Evolutionary conservation across 495 filamentous ascomycete species (phyloP).

Genomic region (Daldinia childiae): DNA sequence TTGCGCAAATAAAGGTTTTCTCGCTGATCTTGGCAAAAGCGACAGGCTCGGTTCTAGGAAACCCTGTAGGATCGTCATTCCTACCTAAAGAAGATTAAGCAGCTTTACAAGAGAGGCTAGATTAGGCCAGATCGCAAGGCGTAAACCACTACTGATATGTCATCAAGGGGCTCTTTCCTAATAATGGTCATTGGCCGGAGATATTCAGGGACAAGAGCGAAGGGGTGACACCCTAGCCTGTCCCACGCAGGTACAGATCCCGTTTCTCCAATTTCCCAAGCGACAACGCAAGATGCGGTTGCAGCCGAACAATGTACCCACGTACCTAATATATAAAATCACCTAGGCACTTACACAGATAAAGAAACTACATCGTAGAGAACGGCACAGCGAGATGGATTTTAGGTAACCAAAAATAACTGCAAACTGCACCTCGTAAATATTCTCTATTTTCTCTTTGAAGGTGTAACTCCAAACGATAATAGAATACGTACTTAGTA

Average conservation of each 20-base stretch:
- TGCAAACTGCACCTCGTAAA: not conserved
- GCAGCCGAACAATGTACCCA: not conserved
- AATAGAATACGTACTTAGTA: not conserved
- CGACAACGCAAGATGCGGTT: not conserved
- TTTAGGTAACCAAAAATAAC: not conserved
- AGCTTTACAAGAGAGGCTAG: constrained; percentile 3
- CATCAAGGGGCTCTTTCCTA: constrained; percentile 28
- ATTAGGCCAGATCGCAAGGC: constrained; percentile 27
- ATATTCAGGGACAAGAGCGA: constrained; percentile 32
- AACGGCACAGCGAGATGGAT: constrained; percentile 6
- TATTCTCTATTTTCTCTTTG: not conserved
- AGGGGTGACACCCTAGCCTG: constrained; percentile 11
- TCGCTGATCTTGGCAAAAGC: constrained; percentile 22
- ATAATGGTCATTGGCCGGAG: constrained; percentile 22
- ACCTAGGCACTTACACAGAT: not conserved
- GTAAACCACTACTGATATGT: not conserved
- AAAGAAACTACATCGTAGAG: constrained; percentile 1
- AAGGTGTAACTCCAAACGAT: not conserved
- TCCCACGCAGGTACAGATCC: constrained; percentile 15
- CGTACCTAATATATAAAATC: constrained; percentile 4
- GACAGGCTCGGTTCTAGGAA: constrained; percentile 14
- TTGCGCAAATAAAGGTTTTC: constrained; percentile 13
- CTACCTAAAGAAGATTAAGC: constrained; percentile 30
- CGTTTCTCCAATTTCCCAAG: constrained; percentile 19
- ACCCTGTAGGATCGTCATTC: constrained; percentile 39